phyloP scores from a whole-genome alignment of 2,329 filamentous ascomycete genomes.

The Paracamarosporium sp. region DNA sequence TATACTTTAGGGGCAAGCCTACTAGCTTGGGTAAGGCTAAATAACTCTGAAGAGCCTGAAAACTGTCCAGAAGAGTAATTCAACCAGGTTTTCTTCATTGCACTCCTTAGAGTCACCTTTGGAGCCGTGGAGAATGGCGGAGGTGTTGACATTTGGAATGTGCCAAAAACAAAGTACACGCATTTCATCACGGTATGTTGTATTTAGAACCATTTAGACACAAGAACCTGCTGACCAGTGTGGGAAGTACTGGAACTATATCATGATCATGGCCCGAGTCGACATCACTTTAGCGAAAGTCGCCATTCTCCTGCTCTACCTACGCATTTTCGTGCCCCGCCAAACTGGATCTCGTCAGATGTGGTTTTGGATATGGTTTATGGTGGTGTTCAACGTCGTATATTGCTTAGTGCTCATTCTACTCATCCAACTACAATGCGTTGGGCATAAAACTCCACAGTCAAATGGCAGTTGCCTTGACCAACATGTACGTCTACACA shows the following conservation, averaged over 20 bases:
- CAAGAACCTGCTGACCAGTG: background rate
- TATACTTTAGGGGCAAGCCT: background rate
- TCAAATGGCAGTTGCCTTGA: slow-evolving; percentile 6
- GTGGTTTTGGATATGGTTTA: slow-evolving; percentile 12
- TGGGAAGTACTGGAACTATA: slow-evolving; percentile 4
- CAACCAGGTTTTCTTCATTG: slow-evolving; percentile 2
- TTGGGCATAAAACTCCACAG: slow-evolving; percentile 7
- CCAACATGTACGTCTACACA: slow-evolving; percentile 2
- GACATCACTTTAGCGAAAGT: slow-evolving; percentile 7
- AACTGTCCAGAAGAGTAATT: background rate
- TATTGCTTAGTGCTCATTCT: slow-evolving; percentile 10
- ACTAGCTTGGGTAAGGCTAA: slow-evolving; percentile 5
- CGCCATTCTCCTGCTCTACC: slow-evolving; percentile 6
- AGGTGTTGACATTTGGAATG: slow-evolving; percentile 6
- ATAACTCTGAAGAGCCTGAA: background rate
- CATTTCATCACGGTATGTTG: slow-evolving; percentile 3
- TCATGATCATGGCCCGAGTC: slow-evolving; percentile 9
- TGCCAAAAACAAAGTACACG: slow-evolving; percentile 1
- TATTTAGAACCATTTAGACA: background rate
- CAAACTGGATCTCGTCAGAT: slow-evolving; percentile 2
- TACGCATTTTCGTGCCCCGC: slow-evolving; percentile 5
- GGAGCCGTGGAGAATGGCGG: slow-evolving; percentile 9
- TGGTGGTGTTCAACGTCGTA: slow-evolving; percentile 5
- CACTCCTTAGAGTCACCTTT: slow-evolving; percentile 3
- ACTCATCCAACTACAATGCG: slow-evolving; percentile 7